phyloP scores from a whole-genome alignment of 495 filamentous ascomycete genomes.

The Aspergillus sparsus region DNA sequence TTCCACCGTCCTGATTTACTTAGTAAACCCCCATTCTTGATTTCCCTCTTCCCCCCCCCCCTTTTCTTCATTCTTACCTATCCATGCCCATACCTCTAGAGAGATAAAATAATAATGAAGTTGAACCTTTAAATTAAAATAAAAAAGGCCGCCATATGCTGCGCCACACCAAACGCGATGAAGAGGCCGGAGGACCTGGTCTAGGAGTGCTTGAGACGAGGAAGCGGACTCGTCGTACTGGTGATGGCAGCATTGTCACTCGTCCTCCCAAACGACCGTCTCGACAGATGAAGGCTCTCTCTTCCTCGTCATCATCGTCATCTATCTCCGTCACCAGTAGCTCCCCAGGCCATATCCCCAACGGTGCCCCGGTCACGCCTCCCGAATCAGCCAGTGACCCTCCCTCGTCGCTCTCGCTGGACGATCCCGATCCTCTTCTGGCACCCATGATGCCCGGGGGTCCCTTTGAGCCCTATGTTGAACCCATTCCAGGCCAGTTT shows the following conservation, averaged over 20 bases:
- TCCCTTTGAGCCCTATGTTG: conserved; percentile 39
- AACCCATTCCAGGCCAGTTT: conserved; percentile 40
- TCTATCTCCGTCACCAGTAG: conserved; percentile 23
- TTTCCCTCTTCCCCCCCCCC: not conserved
- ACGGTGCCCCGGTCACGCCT: conserved; percentile 34
- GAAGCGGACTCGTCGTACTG: conserved; percentile 59
- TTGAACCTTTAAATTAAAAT: not conserved
- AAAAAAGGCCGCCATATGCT: conserved; percentile 61
- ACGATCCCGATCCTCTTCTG: conserved; percentile 35
- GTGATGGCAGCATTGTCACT: conserved; percentile 56
- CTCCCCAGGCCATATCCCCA: conserved; percentile 17
- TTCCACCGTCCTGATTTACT: conserved; percentile 58
- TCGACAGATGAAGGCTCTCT: not conserved
- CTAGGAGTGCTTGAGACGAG: conserved; percentile 59
- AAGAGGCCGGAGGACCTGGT: conserved; percentile 60
- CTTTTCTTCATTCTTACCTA: not conserved
- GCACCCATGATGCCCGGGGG: conserved; percentile 38
- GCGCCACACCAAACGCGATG: conserved; percentile 60
- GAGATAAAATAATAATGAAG: too few relatives aligned
- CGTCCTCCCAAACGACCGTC: conserved; percentile 34
- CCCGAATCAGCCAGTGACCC: conserved; percentile 34
- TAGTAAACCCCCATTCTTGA: conserved; percentile 34
- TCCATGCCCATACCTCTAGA: too few relatives aligned
- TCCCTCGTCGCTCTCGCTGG: conserved; percentile 26
- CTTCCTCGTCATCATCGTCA: conserved; percentile 7